These are phyloP conservation scores for Amanita pallidorosea DNA, from an alignment of 768 basidiomycete species.

Conservation along the genomic window DNA sequence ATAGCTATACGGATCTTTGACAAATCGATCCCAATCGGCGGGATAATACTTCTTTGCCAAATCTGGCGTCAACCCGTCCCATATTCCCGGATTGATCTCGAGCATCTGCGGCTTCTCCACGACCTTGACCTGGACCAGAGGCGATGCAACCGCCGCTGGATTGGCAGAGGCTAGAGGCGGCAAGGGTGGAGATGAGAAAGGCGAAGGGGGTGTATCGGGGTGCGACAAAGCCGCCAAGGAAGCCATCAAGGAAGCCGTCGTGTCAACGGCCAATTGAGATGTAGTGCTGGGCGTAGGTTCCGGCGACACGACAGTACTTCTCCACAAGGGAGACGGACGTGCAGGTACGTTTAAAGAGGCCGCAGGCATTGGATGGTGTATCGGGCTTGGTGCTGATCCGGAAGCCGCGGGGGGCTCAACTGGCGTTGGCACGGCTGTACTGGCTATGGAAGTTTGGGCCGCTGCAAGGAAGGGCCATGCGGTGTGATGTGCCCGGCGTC, in stretches of 20 bases:
- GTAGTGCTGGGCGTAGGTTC: not conserved
- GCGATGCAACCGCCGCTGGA: constrained; percentile 5
- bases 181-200: constrained; percentile 6
- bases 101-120: constrained; percentile 95
- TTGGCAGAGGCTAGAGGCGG: constrained; percentile 14
- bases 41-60: constrained; percentile 87
- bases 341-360: not conserved
- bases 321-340: not conserved
- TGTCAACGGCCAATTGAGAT: constrained; percentile 4
- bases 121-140: constrained; percentile 56
- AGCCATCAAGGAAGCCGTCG: not conserved
- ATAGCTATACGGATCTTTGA: constrained; percentile 88
- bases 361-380: not conserved
- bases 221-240: constrained; percentile 2
- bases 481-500: constrained; percentile 87
- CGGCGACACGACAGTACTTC: not conserved
- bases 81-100: constrained; percentile 96
- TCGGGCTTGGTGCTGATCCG: not conserved
- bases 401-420: not conserved
- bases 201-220: constrained; percentile 5
- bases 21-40: constrained; percentile 88
- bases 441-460: constrained; percentile 14
- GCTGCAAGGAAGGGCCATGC: constrained; percentile 83
- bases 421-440: constrained; percentile 8
- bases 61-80: constrained; percentile 91